A percentile compares a stretch with the other conserved stretches of the same genome.
Conservation (phyloP, 2,329 filamentous ascomycete genomes). For the Chaetomiaceae sp. region DNA sequence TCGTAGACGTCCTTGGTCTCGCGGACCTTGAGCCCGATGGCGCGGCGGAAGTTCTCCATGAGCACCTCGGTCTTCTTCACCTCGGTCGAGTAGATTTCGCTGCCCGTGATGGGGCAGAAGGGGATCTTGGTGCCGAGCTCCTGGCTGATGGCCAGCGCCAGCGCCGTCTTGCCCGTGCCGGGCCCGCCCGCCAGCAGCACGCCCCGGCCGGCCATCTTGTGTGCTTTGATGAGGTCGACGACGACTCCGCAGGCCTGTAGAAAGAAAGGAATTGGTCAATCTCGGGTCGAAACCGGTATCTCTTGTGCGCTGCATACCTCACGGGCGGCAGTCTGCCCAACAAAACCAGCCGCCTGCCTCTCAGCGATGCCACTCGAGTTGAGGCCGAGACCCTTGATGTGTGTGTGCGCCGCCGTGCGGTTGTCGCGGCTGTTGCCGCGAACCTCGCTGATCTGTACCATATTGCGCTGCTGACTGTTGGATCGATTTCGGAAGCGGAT, state of each 20-base stretch:
- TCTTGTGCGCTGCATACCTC: slow-evolving; percentile 56
- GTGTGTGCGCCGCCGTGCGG: slow-evolving; percentile 92
- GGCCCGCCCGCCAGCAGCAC: slow-evolving; percentile 91
- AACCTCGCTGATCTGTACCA: slow-evolving; percentile 91
- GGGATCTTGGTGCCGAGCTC: slow-evolving; percentile 97
- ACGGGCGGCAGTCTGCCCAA: slow-evolving; percentile 81
- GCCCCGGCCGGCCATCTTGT: slow-evolving; percentile 96
- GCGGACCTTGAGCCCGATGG: slow-evolving; percentile 92
- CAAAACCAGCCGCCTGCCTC: slow-evolving; percentile 73
- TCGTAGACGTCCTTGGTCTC: slow-evolving; percentile 99
- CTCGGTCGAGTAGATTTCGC: slow-evolving; percentile 95
- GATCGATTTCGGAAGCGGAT: slow-evolving; percentile 2
- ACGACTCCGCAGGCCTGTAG: slow-evolving; percentile 84
- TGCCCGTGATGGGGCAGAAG: slow-evolving; percentile 96
- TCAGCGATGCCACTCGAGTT: slow-evolving; percentile 83
- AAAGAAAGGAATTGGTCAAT: background rate
- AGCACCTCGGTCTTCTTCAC: slow-evolving; percentile 99
- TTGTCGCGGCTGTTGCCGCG: slow-evolving; percentile 94
- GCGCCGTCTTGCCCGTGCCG: slow-evolving; percentile 93
- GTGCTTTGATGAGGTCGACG: slow-evolving; percentile 89
- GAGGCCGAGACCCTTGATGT: slow-evolving; percentile 92
- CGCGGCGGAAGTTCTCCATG: slow-evolving; percentile 98
- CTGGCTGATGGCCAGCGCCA: slow-evolving; percentile 92
- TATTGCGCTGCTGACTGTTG: slow-evolving; percentile 36
- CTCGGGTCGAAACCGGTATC: background rate